Evolutionary conservation across 208 protist species (phyloP), one percentile per base, ranked within the genome.

Genomic region (Endotrypanum monterogeii): DNA sequence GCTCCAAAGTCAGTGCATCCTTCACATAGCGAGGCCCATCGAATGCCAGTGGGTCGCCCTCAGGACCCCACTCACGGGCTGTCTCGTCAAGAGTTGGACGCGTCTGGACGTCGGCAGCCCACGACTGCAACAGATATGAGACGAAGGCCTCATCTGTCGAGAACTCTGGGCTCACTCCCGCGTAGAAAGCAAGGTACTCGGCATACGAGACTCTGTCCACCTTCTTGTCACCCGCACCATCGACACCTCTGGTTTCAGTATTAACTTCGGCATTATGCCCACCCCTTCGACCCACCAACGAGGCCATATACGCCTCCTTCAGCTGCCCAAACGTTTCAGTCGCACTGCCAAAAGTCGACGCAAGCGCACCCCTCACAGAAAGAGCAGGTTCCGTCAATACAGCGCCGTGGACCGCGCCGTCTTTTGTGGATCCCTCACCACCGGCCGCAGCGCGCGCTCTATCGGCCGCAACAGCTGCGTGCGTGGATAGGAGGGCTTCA

Each of bases 161-260:
- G 44, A 89, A 81, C 28, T 81, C 48, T 9, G 71, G 72, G 62
- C 91, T 96, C 41, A 95, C 69, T 18, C 83, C 89, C 44, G 91
- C 84, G 79, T 92, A 95, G 72, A 88, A 97, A 44, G 88, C 91
- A 25, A 94, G 16, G 66, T 93, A 93, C 72, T 92, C 90, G 16
- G 81, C 88, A 41, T 81, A 80, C 41, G 50, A 78, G 39, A 91
- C 81, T n/a, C 44, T 57, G 41, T 72, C 80, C 35, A 54, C 67
- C 35, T 12, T 46, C 58, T 65, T 20, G 60, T 63, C 25, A 20
- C 28, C 39, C 41, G n/a, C 52, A 35, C 4, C 50, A 35, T 71
- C 52, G 39, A 28, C 55, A 56, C 37, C 50, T 12, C n/a, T 55
- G 44, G 48, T 48, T 0, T n/a, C 39, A n/a, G 12, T 32, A 18